phyloP scores from a whole-genome alignment of 2,329 filamentous ascomycete species.

The Alternaria sp. region DNA sequence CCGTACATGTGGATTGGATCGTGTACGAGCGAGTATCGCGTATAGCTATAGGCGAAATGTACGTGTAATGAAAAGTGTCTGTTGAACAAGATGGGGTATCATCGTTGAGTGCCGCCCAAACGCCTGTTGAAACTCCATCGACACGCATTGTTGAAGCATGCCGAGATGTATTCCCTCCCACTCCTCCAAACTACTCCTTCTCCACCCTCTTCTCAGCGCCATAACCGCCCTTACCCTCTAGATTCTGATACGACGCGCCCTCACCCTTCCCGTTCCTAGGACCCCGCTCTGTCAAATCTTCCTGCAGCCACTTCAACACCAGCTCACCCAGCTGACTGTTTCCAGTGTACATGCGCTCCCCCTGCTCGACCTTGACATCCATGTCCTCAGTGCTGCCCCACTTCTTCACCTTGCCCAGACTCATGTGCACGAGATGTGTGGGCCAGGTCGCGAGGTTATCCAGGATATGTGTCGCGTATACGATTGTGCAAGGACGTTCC shows the following conservation, averaged over 20 bases:
- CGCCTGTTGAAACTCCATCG: slow-evolving; percentile 26
- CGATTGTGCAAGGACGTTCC: slow-evolving; percentile 81
- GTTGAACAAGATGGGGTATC: slow-evolving; percentile 41
- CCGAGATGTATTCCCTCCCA: not conserved
- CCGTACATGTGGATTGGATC: too few relatives aligned
- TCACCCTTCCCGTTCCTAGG: slow-evolving; percentile 71
- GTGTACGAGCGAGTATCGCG: not conserved
- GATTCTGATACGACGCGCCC: slow-evolving; percentile 67
- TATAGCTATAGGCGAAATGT: not conserved
- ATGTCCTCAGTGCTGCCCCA: slow-evolving; percentile 76
- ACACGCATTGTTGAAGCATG: slow-evolving; percentile 37
- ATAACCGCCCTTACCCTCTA: slow-evolving; percentile 68
- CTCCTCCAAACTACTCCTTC: not conserved
- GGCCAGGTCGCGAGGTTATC: slow-evolving; percentile 96
- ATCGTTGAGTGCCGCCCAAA: slow-evolving; percentile 42
- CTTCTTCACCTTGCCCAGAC: slow-evolving; percentile 84
- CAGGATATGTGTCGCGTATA: slow-evolving; percentile 96
- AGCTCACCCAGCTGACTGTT: slow-evolving; percentile 88
- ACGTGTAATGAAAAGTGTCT: not conserved
- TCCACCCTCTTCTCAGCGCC: slow-evolving; percentile 59
- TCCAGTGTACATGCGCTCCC: slow-evolving; percentile 56
- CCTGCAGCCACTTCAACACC: slow-evolving; percentile 84
- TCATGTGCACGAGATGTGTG: slow-evolving; percentile 95
- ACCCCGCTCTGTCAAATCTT: slow-evolving; percentile 79
- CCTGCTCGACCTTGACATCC: slow-evolving; percentile 55